Evolutionary conservation across 1,139 yeast species (phyloP).

Genomic region (Candida sanyaensis): DNA sequence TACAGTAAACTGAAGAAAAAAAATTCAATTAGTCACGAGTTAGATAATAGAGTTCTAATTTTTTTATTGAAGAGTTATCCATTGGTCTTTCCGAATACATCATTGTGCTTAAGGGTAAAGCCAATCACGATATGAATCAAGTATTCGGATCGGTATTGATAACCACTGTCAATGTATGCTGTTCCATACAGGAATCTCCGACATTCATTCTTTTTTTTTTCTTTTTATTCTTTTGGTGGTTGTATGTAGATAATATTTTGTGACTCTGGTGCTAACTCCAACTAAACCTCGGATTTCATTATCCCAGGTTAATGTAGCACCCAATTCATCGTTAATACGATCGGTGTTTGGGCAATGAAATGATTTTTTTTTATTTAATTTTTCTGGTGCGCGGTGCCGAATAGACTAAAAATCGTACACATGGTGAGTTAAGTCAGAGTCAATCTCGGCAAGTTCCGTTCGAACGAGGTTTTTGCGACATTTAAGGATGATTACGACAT

Average conservation of each 20-base stretch:
- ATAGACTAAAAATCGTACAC: neutral
- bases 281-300: slow-evolving; percentile 1
- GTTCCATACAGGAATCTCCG: neutral
- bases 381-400: neutral
- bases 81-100: no score
- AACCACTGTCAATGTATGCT: no score
- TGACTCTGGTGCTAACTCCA: neutral
- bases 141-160: no score
- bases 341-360: neutral
- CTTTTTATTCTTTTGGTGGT: no score
- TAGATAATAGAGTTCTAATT: neutral
- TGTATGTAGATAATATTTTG: neutral
- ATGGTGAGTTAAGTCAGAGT: neutral
- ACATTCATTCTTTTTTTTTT: neutral
- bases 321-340: neutral
- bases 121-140: no score
- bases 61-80: neutral
- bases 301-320: neutral
- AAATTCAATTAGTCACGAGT: neutral
- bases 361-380: neutral
- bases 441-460: slow-evolving; percentile 1
- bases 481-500: slow-evolving; percentile 2
- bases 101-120: no score
- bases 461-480: neutral
- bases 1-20: neutral